Evolutionary conservation across 2,329 filamentous ascomycete species (phyloP).

Genomic region (Alternaria arborescens): DNA sequence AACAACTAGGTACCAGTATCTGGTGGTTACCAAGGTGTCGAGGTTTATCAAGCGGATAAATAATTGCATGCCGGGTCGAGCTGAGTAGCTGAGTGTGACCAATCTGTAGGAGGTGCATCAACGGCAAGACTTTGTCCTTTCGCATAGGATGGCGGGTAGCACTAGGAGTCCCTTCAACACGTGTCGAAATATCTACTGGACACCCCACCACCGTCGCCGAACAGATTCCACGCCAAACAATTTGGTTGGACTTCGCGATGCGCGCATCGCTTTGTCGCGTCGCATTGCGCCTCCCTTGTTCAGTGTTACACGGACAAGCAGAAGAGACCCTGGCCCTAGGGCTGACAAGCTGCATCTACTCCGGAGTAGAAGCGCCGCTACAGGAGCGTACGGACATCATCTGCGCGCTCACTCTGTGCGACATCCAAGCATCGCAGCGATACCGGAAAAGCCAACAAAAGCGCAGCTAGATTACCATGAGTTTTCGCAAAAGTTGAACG

Average conservation of each 20-base stretch:
- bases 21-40: conserved; percentile 17
- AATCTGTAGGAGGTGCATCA: conserved; percentile 33
- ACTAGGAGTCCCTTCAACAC: conserved; percentile 11
- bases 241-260: background rate
- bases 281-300: conserved; percentile 7
- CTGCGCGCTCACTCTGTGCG: background rate
- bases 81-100: conserved; percentile 33
- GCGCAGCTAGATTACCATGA: background rate
- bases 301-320: conserved; percentile 24
- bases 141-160: background rate
- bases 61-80: conserved; percentile 1
- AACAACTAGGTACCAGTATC: conserved; percentile 11
- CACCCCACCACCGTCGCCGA: conserved; percentile 6
- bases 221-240: background rate
- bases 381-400: background rate
- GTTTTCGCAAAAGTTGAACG: background rate
- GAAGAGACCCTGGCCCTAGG: conserved; percentile 25
- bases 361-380: conserved; percentile 4
- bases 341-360: conserved; percentile 15
- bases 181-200: conserved; percentile 15
- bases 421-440: background rate
- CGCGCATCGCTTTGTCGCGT: conserved; percentile 1
- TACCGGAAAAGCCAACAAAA: background rate
- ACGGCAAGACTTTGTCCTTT: conserved; percentile 14
- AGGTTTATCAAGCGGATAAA: conserved; percentile 32